Base-by-base conservation (phyloP, 805 yeast species). In the Saccharomyces cerevisiae region DNA sequence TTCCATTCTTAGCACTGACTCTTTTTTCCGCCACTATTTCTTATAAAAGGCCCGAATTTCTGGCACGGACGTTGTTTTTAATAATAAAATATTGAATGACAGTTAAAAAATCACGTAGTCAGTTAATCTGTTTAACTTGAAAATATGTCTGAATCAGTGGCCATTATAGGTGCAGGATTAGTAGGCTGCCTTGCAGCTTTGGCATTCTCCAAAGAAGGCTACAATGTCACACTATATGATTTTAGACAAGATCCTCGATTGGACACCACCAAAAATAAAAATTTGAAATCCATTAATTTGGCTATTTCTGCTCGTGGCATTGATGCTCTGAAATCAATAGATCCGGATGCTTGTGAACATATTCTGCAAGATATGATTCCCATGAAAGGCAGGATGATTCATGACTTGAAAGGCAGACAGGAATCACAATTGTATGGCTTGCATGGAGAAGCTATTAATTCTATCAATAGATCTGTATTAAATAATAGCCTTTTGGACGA, bases 361-460 rank as follows among this genome's bases (percentile, higher is more conserved):
- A 76, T 89, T 1, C 63, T 86, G 57, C 70, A 74, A 31, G 79
- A 80, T 46, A 79, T 87, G 26, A 85, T 88, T 27, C 97, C 97
- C 2, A 87, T 91, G 92, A 72, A 79, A 46, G 97, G 96, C 1
- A 75, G 97, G 47, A 89, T 90, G 97, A 83, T 91, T 55, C 97
- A 91, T 68, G 85, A 84, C 58, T 50, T 70, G 13, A 62, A 75
- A 11, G 96, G 95, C 0, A 68, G 70, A 22, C 84, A 82, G 65
- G 82, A 79, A 58, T 75, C 86, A 30, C 96, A 90, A 63, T 60
- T 73, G 48, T 91, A 91, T 68, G 97, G 96, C 4, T 72, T 89
- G 8, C 79, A 81, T 61, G 96, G 96, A 11, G 95, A 89, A 69
- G 73, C 81, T 46, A 91, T 90, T 68, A 88, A 90, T 68, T 87